Percentiles rank a stretch among this genome's conserved stretches.
Conservation (phyloP, 345 rosid species). For the Sonneratia alba region DNA sequence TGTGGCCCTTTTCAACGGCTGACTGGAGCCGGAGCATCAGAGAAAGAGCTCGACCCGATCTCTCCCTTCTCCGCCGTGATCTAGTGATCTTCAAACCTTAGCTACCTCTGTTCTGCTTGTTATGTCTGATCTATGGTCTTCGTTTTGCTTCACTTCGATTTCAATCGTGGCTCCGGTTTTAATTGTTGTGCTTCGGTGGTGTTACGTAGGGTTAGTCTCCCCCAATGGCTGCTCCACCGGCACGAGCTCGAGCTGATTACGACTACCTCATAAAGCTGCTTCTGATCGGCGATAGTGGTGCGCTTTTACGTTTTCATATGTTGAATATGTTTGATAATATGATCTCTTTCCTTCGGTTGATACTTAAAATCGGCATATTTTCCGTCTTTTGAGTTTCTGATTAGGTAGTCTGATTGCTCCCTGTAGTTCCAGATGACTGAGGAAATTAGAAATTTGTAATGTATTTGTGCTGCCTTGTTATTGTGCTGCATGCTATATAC, state of each 20-base stretch:
- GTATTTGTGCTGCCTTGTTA: background rate
- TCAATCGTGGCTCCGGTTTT: background rate
- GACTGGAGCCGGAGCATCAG: conserved; percentile 33
- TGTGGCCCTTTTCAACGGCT: conserved; percentile 27
- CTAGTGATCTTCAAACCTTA: conserved; percentile 23
- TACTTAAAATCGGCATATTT: background rate
- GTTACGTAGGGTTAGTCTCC: background rate
- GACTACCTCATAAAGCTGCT: conserved; percentile 66
- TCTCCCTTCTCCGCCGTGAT: conserved; percentile 16
- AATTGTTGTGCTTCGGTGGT: conserved; percentile 23
- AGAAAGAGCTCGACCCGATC: conserved; percentile 22
- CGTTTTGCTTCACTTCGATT: conserved; percentile 12
- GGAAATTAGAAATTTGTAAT: background rate
- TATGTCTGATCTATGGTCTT: conserved; percentile 6
- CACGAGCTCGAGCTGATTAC: conserved; percentile 75
- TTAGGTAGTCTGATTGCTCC: background rate
- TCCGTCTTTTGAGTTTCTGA: background rate
- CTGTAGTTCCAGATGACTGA: background rate
- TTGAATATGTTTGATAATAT: background rate
- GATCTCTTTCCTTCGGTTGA: background rate
- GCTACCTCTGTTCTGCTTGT: background rate
- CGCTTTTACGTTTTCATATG: conserved; percentile 8
- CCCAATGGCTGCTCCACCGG: conserved; percentile 63
- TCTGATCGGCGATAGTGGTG: conserved; percentile 71
- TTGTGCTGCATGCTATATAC: background rate